Evolutionary conservation across 1,139 yeast species (phyloP).

Genomic region (Magnusiomyces suaveolens): DNA sequence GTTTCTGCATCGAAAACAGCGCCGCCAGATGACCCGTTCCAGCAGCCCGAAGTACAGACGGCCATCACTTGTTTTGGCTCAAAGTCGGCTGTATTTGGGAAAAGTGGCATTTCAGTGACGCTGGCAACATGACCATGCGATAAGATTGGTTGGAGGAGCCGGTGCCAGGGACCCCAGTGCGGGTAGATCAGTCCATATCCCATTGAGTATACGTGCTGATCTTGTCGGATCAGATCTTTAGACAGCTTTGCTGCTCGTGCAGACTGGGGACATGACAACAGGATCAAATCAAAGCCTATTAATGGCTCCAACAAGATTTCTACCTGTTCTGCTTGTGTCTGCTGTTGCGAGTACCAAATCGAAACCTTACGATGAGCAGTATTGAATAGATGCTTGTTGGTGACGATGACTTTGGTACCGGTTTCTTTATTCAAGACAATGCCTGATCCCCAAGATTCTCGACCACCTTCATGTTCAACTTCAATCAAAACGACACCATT

Average conservation of each 20-base stretch:
- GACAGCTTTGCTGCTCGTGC: slow-evolving; percentile 15
- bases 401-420: slow-evolving; percentile 29
- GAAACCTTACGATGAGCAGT: slow-evolving; percentile 19
- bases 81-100: background rate
- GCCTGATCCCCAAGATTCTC: slow-evolving; percentile 40
- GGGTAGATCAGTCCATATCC: slow-evolving; percentile 52
- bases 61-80: slow-evolving; percentile 33
- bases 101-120: slow-evolving; percentile 17
- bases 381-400: slow-evolving; percentile 40
- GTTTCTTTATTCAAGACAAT: slow-evolving; percentile 28
- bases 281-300: slow-evolving; percentile 30
- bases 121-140: slow-evolving; percentile 41
- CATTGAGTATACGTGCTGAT: slow-evolving; percentile 38
- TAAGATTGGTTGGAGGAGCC: slow-evolving; percentile 34
- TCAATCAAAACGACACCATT: slow-evolving; percentile 21
- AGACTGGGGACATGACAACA: background rate
- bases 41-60: slow-evolving; percentile 52
- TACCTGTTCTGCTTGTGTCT: slow-evolving; percentile 13
- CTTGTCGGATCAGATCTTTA: slow-evolving; percentile 19
- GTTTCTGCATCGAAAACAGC: slow-evolving; percentile 38
- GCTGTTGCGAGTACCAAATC: slow-evolving; percentile 23
- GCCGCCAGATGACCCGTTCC: slow-evolving; percentile 77
- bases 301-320: slow-evolving; percentile 27
- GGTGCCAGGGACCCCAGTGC: background rate
- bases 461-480: slow-evolving; percentile 18